Conservation (phyloP, 495 filamentous ascomycete species). For the Ascobolus immersus region DNA sequence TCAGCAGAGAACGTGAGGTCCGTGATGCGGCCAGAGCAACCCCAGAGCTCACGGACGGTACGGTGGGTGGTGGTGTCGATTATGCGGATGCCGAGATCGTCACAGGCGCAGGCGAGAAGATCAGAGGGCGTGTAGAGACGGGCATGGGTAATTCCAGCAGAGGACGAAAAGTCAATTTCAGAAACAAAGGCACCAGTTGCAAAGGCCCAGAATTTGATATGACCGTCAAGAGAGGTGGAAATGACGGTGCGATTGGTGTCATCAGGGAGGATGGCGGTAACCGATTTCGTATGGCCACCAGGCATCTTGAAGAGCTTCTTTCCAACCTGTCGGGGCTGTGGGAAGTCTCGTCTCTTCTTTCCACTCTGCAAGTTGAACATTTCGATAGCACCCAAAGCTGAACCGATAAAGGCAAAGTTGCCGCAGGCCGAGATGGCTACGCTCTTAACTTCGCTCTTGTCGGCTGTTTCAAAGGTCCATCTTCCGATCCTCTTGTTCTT, state of each 20-base stretch:
- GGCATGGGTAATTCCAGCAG: slow-evolving; percentile 44
- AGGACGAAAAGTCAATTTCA: slow-evolving; percentile 64
- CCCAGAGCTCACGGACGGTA: slow-evolving; percentile 80
- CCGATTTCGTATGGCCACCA: slow-evolving; percentile 51
- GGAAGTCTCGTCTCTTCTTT: slow-evolving; percentile 58
- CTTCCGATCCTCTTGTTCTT: slow-evolving; percentile 86
- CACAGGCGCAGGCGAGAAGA: slow-evolving; percentile 69
- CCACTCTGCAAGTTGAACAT: slow-evolving; percentile 96
- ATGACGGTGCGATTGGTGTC: slow-evolving; percentile 57
- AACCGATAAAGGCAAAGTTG: slow-evolving; percentile 81
- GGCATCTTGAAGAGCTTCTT: slow-evolving; percentile 24
- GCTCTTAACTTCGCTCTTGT: slow-evolving; percentile 60
- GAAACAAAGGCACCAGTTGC: slow-evolving; percentile 46
- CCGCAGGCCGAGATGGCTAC: slow-evolving; percentile 78
- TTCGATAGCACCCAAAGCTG: slow-evolving; percentile 52
- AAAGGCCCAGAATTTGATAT: slow-evolving; percentile 95
- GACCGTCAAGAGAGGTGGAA: slow-evolving; percentile 76
- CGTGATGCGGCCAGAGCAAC: slow-evolving; percentile 51
- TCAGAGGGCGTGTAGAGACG: slow-evolving; percentile 59
- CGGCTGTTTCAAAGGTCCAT: slow-evolving; percentile 73
- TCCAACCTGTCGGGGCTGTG: slow-evolving; percentile 36
- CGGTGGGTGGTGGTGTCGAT: slow-evolving; percentile 77
- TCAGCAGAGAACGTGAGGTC: slow-evolving; percentile 83
- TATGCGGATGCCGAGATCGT: slow-evolving; percentile 65
- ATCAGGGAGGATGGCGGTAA: slow-evolving; percentile 69